Base-by-base conservation (phyloP, 2,329 filamentous ascomycete genomes). In the Diplodia scrobiculata region DNA sequence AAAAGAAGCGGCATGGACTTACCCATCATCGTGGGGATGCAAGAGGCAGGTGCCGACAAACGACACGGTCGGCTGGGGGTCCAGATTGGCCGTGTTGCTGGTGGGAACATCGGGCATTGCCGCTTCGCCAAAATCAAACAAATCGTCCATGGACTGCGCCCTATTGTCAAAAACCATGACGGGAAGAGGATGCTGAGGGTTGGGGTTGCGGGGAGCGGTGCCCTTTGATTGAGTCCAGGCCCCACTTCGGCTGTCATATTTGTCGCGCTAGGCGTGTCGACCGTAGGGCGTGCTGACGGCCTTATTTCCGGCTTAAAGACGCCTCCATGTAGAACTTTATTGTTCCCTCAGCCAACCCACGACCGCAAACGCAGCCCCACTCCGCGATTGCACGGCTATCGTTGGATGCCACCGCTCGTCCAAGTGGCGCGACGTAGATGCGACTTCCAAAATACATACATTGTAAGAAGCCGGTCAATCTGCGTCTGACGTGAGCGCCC, bases 111-210 rank as follows among this genome's bases (percentile, higher is more conserved):
- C 72, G 47, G 74, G 69, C 67, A 75, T 71, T 38, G 74, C 70
- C n/a, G 76, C 74, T 68, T 77, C 73, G n/a, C 73, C 73, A 60
- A 78, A 78, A 69, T 78, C 76, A 70, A 78, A 78, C 68, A 74
- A 77, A 58, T 75, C 72, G 13, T 71, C 72, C 72, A 78, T 76
- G 64, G 76, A 73, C 41, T 75, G 50, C 48, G 51, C 51, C 51
- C 62, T 64, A 36, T 47, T 41, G 50, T 25, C 63, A 59, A 11
- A 51, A 11, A 45, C 62, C 67, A 67, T 67, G 45, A 41, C 13
- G 55, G 34, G 32, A 54, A 14, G 34, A 65, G 53, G 52, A n/a
- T 32, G 38, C 25, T 32, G 63, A 55, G 51, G 52, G 4, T 25
- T 17, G 6, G 25, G 11, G 25, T 21, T 48, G 63, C 11, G n/a